Evolutionary conservation across 129 eudicot genomes (phyloP).

Genomic region (Lonicera japonica): DNA sequence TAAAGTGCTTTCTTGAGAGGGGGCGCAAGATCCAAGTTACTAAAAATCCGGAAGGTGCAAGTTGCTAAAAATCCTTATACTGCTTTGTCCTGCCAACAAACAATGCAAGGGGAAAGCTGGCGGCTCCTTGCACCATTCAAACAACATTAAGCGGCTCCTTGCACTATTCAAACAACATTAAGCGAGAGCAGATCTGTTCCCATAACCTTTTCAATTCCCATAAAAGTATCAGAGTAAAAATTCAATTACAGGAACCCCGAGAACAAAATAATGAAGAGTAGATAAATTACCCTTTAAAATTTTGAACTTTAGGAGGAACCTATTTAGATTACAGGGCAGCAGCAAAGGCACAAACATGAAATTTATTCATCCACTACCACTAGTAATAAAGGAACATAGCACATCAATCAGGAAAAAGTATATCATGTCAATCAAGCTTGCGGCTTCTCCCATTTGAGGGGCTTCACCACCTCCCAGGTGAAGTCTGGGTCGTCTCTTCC

Average conservation of each 20-base stretch:
- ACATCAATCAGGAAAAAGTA: constrained; percentile 1
- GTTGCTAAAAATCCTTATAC: no score
- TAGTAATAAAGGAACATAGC: background rate
- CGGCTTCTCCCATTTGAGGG: constrained; percentile 20
- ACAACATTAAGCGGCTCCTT: no score
- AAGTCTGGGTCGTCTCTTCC: constrained; percentile 21
- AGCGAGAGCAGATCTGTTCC: no score
- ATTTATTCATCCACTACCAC: constrained; percentile 4
- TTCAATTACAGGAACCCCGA: background rate
- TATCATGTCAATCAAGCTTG: constrained; percentile 6
- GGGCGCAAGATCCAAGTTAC: no score
- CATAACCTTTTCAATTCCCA: background rate
- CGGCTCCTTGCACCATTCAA: no score
- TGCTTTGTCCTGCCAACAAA: no score
- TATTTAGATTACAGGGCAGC: background rate
- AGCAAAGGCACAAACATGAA: background rate
- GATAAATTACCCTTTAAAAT: background rate
- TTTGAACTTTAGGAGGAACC: background rate
- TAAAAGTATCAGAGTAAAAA: background rate
- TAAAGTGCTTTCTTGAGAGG: no score
- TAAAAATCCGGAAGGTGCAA: no score
- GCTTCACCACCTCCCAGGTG: constrained; percentile 21
- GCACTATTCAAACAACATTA: no score
- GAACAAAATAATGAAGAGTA: background rate
- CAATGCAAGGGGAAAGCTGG: no score